Base-by-base conservation (phyloP, 805 yeast genomes). In the Spathaspora boniae region DNA sequence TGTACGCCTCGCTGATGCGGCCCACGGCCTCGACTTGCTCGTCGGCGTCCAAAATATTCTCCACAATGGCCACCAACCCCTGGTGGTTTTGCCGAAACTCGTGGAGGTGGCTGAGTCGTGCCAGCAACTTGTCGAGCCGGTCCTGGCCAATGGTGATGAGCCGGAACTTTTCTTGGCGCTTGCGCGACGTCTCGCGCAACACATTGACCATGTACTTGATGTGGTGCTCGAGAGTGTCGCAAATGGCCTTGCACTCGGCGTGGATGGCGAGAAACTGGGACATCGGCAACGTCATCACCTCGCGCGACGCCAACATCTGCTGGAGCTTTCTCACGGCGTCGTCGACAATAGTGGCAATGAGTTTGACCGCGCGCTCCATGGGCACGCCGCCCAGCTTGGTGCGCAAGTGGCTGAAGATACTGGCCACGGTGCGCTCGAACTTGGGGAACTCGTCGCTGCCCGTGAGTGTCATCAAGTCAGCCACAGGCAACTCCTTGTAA, bases 131-230 rank as follows among this genome's bases (percentile, higher is more conserved):
- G 1, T 44, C 47, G 1, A 59, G 46, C 3, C 18, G 53, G 2
- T 70, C 60, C 6, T 78, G 69, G n/a, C 62, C 63, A 7, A 87
- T 65, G 38, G 79, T 75, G 15, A 86, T 74, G 16, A 80, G 72
- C 9, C 82, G 70, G 50, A 82, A 82, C 40, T 78, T 79, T 36
- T 84, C 91, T 6, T 78, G 76, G 28, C 93, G 61, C 47, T 80
- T 84, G 43, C 96, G 66, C 26, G 85, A 65, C 3, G 84, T 56
- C 41, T 89, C 96, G 37, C 97, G 71, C 0, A 86, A 75, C 28
- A 83, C 51, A 34, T 76, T 72, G 2, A 79, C 74, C 59, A 81
- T 76, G 37, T 78, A 85, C 48, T 81, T 79, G 8, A 78, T 51
- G 26, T 74, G 72, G 18, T 65, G 70, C 24, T 86, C 94, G 65